Evolutionary conservation across 2,329 filamentous ascomycete species (phyloP).

Genomic region (Neonectria sp.): DNA sequence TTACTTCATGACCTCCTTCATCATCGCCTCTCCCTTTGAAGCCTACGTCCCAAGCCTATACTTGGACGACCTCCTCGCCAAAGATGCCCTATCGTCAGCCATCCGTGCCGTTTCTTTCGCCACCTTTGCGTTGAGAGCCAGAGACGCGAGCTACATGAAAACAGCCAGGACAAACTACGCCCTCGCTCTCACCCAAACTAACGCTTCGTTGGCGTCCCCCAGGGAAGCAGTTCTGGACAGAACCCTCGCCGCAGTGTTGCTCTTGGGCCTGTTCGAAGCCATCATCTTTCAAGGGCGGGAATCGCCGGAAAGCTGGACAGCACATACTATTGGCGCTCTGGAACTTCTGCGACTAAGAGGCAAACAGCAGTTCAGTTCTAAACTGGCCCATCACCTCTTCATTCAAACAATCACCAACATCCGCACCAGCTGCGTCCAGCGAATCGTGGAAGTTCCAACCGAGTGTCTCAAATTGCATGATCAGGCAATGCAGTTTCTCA

Average conservation of each 20-base stretch:
- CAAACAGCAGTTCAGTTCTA: constrained; percentile 36
- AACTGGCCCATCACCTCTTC: constrained; percentile 40
- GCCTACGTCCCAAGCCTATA: constrained; percentile 42
- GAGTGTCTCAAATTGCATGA: constrained; percentile 38
- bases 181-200: constrained; percentile 36
- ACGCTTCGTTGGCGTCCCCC: constrained; percentile 33
- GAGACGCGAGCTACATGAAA: constrained; percentile 33
- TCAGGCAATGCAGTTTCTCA: constrained; percentile 26
- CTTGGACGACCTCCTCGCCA: constrained; percentile 1
- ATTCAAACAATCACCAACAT: constrained; percentile 47
- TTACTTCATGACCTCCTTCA: constrained; percentile 47
- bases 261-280: constrained; percentile 49
- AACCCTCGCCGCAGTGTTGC: constrained; percentile 46
- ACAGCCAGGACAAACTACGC: constrained; percentile 40
- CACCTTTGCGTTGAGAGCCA: constrained; percentile 38
- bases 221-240: constrained; percentile 41
- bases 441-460: constrained; percentile 37
- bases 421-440: constrained; percentile 46
- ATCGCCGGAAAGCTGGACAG: constrained; percentile 46
- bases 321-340: constrained; percentile 45
- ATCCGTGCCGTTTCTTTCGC: constrained; percentile 45
- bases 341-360: constrained; percentile 47
- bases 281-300: constrained; percentile 43
- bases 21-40: constrained; percentile 45
- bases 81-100: constrained; percentile 41